phyloP scores from a whole-genome alignment of 768 basidiomycete genomes.

The Dioszegia crocea region DNA sequence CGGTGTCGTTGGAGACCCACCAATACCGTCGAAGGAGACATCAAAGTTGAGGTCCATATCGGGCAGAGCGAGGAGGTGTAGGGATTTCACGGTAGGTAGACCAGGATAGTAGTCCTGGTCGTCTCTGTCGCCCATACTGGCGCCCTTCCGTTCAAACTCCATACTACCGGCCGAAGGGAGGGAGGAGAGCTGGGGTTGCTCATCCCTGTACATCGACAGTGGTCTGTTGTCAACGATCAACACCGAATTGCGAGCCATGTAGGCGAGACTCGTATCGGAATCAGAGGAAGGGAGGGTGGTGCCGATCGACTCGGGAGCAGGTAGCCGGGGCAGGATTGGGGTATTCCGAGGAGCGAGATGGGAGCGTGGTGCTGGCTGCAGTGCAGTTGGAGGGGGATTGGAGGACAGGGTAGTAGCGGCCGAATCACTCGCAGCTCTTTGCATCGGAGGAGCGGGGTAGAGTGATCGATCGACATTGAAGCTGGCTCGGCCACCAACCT shows the following conservation, averaged over 20 bases:
- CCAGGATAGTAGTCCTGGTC: neutral
- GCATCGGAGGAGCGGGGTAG: constrained; percentile 28
- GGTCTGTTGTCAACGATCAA: constrained; percentile 8
- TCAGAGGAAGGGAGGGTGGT: neutral
- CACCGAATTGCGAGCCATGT: constrained; percentile 2
- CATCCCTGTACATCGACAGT: constrained; percentile 7
- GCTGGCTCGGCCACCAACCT: neutral
- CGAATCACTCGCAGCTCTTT: constrained; percentile 14
- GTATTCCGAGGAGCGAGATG: too few relatives aligned
- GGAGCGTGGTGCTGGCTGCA: constrained; percentile 1
- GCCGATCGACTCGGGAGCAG: neutral
- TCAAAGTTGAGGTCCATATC: constrained; percentile 45
- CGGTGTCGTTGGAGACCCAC: constrained; percentile 28
- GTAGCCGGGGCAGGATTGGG: constrained; percentile 17
- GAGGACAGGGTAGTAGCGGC: neutral
- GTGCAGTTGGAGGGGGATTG: neutral
- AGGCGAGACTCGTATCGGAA: neutral
- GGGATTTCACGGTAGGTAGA: constrained; percentile 28
- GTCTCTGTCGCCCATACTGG: neutral
- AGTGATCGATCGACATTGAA: constrained; percentile 11
- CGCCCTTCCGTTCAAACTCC: constrained; percentile 1
- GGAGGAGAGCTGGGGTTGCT: neutral
- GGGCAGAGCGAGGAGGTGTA: constrained; percentile 45
- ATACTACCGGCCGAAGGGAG: neutral
- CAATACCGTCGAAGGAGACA: constrained; percentile 36